A percentile compares a stretch with the other conserved stretches of the same genome.
These are phyloP conservation scores for Quercus wislizeni DNA, from an alignment of 306 rosid species.

Conservation along the genomic window DNA sequence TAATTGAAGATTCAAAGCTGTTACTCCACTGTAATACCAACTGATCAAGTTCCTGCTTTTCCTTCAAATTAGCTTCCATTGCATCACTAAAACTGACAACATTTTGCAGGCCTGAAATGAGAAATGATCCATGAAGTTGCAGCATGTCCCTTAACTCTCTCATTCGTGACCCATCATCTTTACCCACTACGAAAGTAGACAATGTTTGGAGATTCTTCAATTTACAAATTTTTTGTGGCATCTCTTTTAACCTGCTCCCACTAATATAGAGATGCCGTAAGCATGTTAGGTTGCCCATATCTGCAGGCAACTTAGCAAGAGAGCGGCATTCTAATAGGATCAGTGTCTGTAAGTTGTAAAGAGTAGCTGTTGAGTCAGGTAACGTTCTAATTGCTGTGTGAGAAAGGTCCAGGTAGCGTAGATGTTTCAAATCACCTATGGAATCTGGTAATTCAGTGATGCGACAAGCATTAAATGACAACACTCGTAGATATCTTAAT, in stretches of 20 bases:
- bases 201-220: slow-evolving; percentile 30
- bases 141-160: slow-evolving; percentile 15
- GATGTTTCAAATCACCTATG: slow-evolving; percentile 24
- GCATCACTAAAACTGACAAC: slow-evolving; percentile 27
- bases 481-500: slow-evolving; percentile 22
- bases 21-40: slow-evolving; percentile 27
- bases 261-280: slow-evolving; percentile 19
- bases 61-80: slow-evolving; percentile 34
- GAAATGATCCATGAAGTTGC: slow-evolving; percentile 29
- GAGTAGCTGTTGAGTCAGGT: slow-evolving; percentile 25
- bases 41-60: slow-evolving; percentile 22
- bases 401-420: slow-evolving; percentile 33
- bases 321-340: slow-evolving; percentile 20
- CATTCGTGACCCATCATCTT: slow-evolving; percentile 22
- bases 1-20: neutral
- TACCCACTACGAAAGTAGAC: slow-evolving; percentile 25
- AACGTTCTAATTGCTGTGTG: slow-evolving; percentile 24
- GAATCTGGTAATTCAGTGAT: slow-evolving; percentile 28
- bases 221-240: slow-evolving; percentile 26
- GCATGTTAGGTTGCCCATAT: slow-evolving; percentile 23
- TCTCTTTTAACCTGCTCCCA: slow-evolving; percentile 30
- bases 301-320: slow-evolving; percentile 26
- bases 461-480: slow-evolving; percentile 33
- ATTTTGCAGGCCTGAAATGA: slow-evolving; percentile 26
- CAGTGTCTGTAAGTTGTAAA: slow-evolving; percentile 34